Evolutionary conservation across 176 grass and related monocot species (phyloP), one percentile per base, ranked within the genome.

Genomic region (Eremochloa ophiuroides): DNA sequence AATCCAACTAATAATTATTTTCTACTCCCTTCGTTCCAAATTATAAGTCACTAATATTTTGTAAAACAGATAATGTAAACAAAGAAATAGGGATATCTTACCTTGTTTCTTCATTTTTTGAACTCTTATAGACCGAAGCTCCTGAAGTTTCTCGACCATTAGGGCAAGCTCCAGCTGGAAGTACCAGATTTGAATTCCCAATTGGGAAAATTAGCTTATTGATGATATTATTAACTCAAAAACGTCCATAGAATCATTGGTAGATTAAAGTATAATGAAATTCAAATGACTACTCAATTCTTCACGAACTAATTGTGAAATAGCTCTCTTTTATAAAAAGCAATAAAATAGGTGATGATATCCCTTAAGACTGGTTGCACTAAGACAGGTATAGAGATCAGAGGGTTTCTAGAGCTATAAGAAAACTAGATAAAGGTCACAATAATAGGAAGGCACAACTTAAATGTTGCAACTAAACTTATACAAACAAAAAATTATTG

Each of bases 31-130:
- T n/a, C n/a, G n/a, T n/a, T n/a, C n/a, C n/a, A n/a, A n/a, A n/a
- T n/a, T n/a, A n/a, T n/a, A n/a, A n/a, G n/a, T n/a, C n/a, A n/a
- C n/a, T n/a, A n/a, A n/a, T 53, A 75, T 75, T 30, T 12, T 41
- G 71, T 64, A 35, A 63, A 72, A 79, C 26, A 40, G 9, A 80
- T 6, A 31, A 66, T 26, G 11, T 16, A 66, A 31, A 42, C 18
- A 67, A 73, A 80, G 25, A 7, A 74, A 44, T 22, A 14, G 35
- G 26, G 35, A 77, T 81, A 76, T 42, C 58, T 80, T 89, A 59
- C 96, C 93, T 93, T 99, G 96, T 77, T 99, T 99, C 87, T 99
- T 99, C 79, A 95, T 65, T 81, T 93, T 99, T 73, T 95, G 86
- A 84, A 99, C 88, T 87, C 96, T 91, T 73, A 99, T 83, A 31